Base-by-base conservation (phyloP, 2,329 filamentous ascomycete species). In the Colletotrichum sansevieriae region DNA sequence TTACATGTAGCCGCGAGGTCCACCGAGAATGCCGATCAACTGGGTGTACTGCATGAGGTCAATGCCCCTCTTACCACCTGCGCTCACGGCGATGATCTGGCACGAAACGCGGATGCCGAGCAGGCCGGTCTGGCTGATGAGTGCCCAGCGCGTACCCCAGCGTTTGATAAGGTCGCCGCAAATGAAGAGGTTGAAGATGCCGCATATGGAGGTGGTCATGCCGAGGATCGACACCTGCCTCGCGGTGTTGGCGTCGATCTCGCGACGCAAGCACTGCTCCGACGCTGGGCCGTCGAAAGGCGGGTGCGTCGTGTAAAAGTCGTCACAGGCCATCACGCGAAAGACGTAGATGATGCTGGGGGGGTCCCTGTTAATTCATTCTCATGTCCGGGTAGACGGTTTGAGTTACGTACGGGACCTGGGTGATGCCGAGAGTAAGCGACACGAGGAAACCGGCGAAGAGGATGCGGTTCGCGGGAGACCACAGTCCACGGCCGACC, bases 251-350 rank as follows among this genome's bases (percentile, higher is more conserved):
- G 90, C 88, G 54, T 90, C 85, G 68, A 93, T 90, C 70, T 87
- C 86, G 62, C 86, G 86, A 39, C 84, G 83, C 54, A 82, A 83
- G 74, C 91, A 93, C 15, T 86, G 82, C 68, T 90, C 86, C 4
- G 82, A 81, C 4, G 76, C 73, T 29, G 68, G 68, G 1, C 82
- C 83, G 10, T 78, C 72, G 57, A 80, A 86, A 0, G 84, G 82
- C 12, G 85, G 83, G 73, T 92, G 86, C 2, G 81, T 80, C 41
- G 83, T 80, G 77, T 92, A 93, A 76, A 89, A 93, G 59, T 86
- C 84, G 63, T 93, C 88, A 77, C 91, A 93, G 57, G 88, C 89
- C 90, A 93, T 92, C 2, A 91, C 75, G 65, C 89, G 88, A 73
- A 93, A 92, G 25, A 90, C 88, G 76, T 91, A 91, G 52, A 91